Conservation (phyloP, 148 eudicot species). For the Suaeda aralocaspica region DNA sequence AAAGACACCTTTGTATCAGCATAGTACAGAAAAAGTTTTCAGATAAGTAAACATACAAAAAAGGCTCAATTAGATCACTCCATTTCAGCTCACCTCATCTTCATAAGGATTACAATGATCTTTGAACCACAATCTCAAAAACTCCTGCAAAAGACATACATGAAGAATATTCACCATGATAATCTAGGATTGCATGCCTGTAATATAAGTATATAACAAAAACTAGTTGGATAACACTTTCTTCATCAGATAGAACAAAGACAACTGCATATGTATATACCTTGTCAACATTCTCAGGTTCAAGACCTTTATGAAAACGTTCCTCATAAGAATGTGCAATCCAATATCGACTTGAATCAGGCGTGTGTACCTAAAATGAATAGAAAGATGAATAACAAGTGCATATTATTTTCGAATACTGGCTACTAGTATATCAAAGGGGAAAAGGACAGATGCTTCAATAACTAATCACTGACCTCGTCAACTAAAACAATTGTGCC, state of each 20-base stretch:
- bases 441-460: slow-evolving; percentile 3
- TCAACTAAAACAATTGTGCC: slow-evolving; percentile 76
- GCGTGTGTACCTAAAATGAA: slow-evolving; percentile 76
- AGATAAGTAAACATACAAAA: background rate
- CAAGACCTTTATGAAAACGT: slow-evolving; percentile 64
- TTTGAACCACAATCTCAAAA: slow-evolving; percentile 94
- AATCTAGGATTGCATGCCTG: background rate
- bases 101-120: slow-evolving; percentile 86
- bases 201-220: background rate
- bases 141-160: slow-evolving; percentile 51
- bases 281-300: slow-evolving; percentile 98
- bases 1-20: slow-evolving; percentile 16
- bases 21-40: background rate
- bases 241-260: background rate
- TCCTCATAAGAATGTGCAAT: slow-evolving; percentile 69
- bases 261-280: slow-evolving; percentile 21
- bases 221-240: background rate
- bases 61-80: background rate
- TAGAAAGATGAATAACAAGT: slow-evolving; percentile 10
- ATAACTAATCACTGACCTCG: slow-evolving; percentile 48
- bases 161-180: background rate
- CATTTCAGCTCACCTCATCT: slow-evolving; percentile 58
- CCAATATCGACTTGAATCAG: slow-evolving; percentile 99
- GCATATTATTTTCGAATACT: background rate
- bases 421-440: background rate